Evolutionary conservation across 2,329 filamentous ascomycete genomes (phyloP), one percentile per base, ranked within the genome.

Genomic region (Aaosphaeria pasadenensis): DNA sequence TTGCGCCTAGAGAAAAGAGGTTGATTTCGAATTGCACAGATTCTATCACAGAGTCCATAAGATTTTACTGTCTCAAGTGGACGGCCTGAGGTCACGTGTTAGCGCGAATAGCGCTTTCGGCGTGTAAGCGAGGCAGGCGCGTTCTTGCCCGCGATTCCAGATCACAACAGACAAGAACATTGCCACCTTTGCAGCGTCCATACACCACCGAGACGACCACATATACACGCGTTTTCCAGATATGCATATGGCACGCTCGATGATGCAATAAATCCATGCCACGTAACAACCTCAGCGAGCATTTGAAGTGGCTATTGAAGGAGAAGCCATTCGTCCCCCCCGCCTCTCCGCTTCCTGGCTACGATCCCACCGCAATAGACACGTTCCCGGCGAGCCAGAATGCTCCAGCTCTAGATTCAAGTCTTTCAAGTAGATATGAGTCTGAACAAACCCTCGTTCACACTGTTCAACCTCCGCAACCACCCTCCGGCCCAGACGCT

Each of bases 241-340:
- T n/a, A 36, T n/a, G 53, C 48, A 41, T 42, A 28, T 5, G 7
- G 33, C 33, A 9, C 42, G n/a, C 11, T 45, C 30, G 43, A 64
- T 44, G 44, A 65, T 66, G 66, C 57, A 52, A 57, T 57, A 51
- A 56, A 56, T 62, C 63, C 46, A 78, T 78, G 75, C 76, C 75
- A 69, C 61, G 62, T 56, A 70, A 78, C 62, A 79, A 79, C 54
- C 63, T 78, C 52, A 64, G 60, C 50, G 69, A 71, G 59, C 75
- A 79, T 55, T 64, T 79, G 52, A 66, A 66, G 52, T 79, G 76
- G 76, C 66, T 79, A 62, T 59, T 76, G 47, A 60, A 59, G 53
- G 66, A 67, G 51, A 76, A 73, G 59, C 73, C 75, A 39, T 74
- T 73, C 54, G 51, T 77, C 42, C 74, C 75, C n/a, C 57, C 63